Percentiles rank a stretch among this genome's conserved stretches.
phyloP scores from a whole-genome alignment of 2,329 filamentous ascomycete genomes.

The Akanthomyces lecanii region DNA sequence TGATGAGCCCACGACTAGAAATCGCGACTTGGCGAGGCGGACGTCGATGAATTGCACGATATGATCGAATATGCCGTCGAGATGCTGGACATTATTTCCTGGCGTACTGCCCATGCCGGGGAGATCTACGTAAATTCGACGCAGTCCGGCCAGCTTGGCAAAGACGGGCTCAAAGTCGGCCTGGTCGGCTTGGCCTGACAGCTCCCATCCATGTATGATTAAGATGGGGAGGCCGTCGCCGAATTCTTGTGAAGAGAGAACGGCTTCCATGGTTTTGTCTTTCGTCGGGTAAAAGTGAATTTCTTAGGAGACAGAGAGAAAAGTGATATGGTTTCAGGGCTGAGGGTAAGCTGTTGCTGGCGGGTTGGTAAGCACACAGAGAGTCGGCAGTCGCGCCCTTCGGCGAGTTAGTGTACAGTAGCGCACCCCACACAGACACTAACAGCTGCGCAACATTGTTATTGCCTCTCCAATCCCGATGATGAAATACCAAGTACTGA shows the following conservation, averaged over 20 bases:
- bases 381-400: too few species aligned
- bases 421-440: too few species aligned
- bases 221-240: conserved; percentile 17
- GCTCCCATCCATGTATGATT: conserved; percentile 18
- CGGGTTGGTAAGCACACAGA: too few species aligned
- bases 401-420: too few species aligned
- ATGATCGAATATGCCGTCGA: conserved; percentile 16
- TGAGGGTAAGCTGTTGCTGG: too few species aligned
- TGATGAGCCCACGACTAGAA: conserved; percentile 18
- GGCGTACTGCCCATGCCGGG: conserved; percentile 18
- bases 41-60: conserved; percentile 14
- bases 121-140: conserved; percentile 18
- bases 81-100: conserved; percentile 4
- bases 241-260: conserved; percentile 13
- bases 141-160: conserved; percentile 14
- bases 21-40: conserved; percentile 7
- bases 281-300: neutral
- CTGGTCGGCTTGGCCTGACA: conserved; percentile 14
- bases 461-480: too few species aligned
- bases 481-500: too few species aligned
- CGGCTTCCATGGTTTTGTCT: conserved; percentile 6
- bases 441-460: too few species aligned
- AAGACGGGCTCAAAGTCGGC: conserved; percentile 19
- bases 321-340: too few species aligned
- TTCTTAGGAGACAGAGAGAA: too few species aligned